Evolutionary conservation across 2,329 filamentous ascomycete genomes (phyloP).

Genomic region (Diaporthe australafricana): DNA sequence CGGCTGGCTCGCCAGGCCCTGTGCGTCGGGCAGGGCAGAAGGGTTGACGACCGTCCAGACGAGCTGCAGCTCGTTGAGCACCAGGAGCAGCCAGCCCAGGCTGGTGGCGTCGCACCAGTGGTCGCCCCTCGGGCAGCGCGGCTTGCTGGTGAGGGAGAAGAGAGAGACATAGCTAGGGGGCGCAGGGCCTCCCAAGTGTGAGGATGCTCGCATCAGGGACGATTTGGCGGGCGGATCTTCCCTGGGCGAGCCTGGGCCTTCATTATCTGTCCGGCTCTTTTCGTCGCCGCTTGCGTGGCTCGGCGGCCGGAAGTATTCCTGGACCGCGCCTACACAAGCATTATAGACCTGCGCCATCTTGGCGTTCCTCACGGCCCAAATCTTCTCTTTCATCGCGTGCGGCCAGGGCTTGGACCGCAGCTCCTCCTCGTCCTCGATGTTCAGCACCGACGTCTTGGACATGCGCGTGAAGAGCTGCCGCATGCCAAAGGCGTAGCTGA

Average conservation of each 20-base stretch:
- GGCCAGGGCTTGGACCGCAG: slow-evolving; percentile 59
- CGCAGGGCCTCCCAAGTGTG: not conserved
- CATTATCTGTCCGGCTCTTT: no score
- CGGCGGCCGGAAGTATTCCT: slow-evolving; percentile 56
- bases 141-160: slow-evolving; percentile 50
- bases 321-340: slow-evolving; percentile 56
- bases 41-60: slow-evolving; percentile 54
- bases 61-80: slow-evolving; percentile 60
- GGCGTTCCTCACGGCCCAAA: slow-evolving; percentile 59
- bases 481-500: slow-evolving; percentile 65
- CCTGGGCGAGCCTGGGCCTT: not conserved
- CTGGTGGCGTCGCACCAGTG: slow-evolving; percentile 64
- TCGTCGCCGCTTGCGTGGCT: not conserved
- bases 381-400: slow-evolving; percentile 57
- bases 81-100: slow-evolving; percentile 66
- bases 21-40: slow-evolving; percentile 37
- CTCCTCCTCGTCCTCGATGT: slow-evolving; percentile 56
- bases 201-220: not conserved
- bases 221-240: not conserved
- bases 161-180: slow-evolving; percentile 30
- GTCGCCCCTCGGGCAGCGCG: slow-evolving; percentile 62
- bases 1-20: slow-evolving; percentile 35
- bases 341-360: slow-evolving; percentile 63
- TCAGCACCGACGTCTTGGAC: slow-evolving; percentile 62
- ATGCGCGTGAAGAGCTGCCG: slow-evolving; percentile 60